Evolutionary conservation across 192 early-diverging fungal genomes (phyloP), one percentile per base, ranked within the genome.

Genomic region (Podila minutissima): DNA sequence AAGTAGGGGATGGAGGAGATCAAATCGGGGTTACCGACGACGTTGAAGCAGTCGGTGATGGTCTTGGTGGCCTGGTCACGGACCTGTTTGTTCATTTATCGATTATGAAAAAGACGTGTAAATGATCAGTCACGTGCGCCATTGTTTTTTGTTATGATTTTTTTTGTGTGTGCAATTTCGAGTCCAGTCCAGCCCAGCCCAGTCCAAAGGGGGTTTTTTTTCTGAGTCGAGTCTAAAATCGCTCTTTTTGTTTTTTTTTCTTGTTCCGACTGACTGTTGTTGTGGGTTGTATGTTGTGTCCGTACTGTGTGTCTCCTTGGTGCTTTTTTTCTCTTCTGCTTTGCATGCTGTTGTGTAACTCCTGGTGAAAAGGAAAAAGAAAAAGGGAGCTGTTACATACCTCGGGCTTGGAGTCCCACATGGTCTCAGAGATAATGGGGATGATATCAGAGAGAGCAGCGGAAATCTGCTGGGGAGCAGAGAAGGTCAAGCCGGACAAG

Each of bases 371-470:
- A 33, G 19, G 51, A 20, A 61, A 29, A 24, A 33, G 33, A 28
- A n/a, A 32, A 75, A 88, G 41, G 41, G 41, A 17, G 3, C 15
- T 85, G 59, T 75, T 81, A 72, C 81, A 81, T 66, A 92, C 90
- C 74, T 93, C 91, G 57, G 90, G 86, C 86, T 94, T 94, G 67
- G 93, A 93, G 84, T 93, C 94, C 90, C 92, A 93, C 89, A 95
- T 93, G 64, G 86, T 87, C 70, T 92, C 89, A 58, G 90, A 92
- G 74, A 95, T 87, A 64, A 86, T 84, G 57, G 93, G 93, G 38
- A 94, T 88, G 69, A 95, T 89, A 53, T 91, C 84, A 68, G 87
- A 86, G n/a, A 90, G 85, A 64, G 73, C 74, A 46, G 81, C 66
- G 58, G 84, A 82, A 73, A 88, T 83, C 64, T 89, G 77, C 62